Evolutionary conservation across 306 rosid genomes (phyloP).

Genomic region (Rosa rugosa): DNA sequence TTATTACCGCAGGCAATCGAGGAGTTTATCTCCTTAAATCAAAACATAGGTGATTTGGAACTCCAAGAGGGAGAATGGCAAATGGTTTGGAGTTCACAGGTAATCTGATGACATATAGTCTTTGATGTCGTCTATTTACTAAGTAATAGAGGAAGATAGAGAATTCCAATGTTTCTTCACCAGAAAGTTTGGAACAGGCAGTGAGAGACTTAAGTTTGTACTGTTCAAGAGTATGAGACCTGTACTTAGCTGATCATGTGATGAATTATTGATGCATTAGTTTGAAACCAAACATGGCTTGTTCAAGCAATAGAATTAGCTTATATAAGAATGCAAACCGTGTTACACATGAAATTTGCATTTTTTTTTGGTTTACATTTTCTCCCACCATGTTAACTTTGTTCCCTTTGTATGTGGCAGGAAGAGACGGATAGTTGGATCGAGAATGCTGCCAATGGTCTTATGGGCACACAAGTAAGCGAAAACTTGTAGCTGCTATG

Average conservation of each 20-base stretch:
- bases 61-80: constrained; percentile 87
- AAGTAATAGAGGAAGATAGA: not conserved
- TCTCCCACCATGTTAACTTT: too few species aligned
- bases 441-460: constrained; percentile 95
- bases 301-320: not conserved
- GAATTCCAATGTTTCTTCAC: not conserved
- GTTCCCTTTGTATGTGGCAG: constrained; percentile 35
- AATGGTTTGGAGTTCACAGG: constrained; percentile 98
- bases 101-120: constrained; percentile 19
- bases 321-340: not conserved
- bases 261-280: not conserved
- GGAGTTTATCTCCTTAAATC: constrained; percentile 52
- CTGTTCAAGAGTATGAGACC: not conserved
- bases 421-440: constrained; percentile 91
- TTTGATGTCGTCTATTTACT: not conserved
- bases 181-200: not conserved
- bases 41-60: constrained; percentile 45
- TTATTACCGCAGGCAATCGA: constrained; percentile 64
- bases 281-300: not conserved
- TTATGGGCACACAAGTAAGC: constrained; percentile 83
- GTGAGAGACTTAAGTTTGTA: not conserved
- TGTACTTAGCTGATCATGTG: not conserved
- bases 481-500: not conserved
- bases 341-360: not conserved
- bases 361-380: too few species aligned